Percentiles rank a stretch among this genome's conserved stretches.
phyloP scores from a whole-genome alignment of 208 protist species.

The Leishmania arabica region DNA sequence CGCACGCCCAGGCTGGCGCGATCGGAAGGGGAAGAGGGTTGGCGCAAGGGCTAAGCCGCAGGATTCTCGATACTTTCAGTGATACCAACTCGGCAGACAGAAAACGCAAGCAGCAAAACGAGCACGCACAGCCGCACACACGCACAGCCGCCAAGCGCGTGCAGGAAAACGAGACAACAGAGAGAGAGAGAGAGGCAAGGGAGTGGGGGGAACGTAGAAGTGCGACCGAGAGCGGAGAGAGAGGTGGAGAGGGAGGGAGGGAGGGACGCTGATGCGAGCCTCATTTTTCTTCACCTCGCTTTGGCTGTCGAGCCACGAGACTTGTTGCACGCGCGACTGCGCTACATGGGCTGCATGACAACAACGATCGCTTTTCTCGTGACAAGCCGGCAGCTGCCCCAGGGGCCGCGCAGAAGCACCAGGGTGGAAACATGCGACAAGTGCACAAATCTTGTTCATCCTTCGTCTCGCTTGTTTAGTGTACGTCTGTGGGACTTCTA shows the following conservation, averaged over 20 bases:
- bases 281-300: too few relatives aligned
- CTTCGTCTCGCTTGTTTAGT: neutral
- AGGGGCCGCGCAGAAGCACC: neutral
- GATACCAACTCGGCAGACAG: neutral
- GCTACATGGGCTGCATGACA: neutral
- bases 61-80: neutral
- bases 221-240: neutral
- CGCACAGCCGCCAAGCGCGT: neutral
- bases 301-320: neutral
- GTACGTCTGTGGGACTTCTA: neutral
- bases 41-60: neutral
- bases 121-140: neutral
- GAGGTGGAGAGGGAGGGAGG: neutral
- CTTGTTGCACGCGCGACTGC: neutral
- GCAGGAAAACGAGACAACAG: neutral
- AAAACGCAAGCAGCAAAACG: neutral
- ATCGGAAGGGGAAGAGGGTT: neutral
- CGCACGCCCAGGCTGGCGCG: neutral
- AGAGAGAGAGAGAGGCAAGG: too few relatives aligned
- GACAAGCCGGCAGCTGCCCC: neutral
- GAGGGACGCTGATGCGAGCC: neutral
- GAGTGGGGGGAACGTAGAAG: neutral
- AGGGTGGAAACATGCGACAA: neutral
- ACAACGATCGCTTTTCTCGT: neutral
- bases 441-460: neutral